Percentiles rank a stretch among this genome's conserved stretches.
Evolutionary conservation across 2,329 filamentous ascomycete genomes (phyloP).

Genomic region (Monosporascus sp.): DNA sequence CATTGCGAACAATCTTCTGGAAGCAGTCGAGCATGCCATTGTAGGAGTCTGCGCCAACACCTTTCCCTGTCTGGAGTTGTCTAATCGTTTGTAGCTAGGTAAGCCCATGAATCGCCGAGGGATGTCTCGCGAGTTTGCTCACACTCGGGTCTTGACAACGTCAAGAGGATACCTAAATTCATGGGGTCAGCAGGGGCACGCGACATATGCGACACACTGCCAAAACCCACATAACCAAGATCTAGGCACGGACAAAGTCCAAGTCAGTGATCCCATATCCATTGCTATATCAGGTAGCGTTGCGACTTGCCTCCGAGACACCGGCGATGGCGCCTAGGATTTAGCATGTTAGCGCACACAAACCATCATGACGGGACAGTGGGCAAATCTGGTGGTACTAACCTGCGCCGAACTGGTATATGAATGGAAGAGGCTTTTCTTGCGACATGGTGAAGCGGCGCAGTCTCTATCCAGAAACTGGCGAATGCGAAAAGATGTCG

Average conservation of each 20-base stretch:
- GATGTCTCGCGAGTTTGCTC: slow-evolving; percentile 34
- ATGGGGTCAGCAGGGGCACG: slow-evolving; percentile 12
- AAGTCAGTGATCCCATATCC: slow-evolving; percentile 6
- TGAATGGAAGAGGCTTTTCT: slow-evolving; percentile 77
- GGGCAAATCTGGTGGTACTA: slow-evolving; percentile 30
- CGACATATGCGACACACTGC: slow-evolving; percentile 5
- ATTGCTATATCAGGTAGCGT: not conserved
- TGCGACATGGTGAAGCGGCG: slow-evolving; percentile 39
- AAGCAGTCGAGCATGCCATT: slow-evolving; percentile 98
- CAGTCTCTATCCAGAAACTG: too few species aligned
- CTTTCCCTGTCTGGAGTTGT: slow-evolving; percentile 76
- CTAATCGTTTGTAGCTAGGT: slow-evolving; percentile 36
- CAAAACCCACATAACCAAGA: slow-evolving; percentile 71
- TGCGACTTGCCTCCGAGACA: slow-evolving; percentile 79
- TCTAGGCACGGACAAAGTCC: slow-evolving; percentile 45
- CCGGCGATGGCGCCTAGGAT: slow-evolving; percentile 79
- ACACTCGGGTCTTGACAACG: slow-evolving; percentile 97
- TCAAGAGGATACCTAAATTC: slow-evolving; percentile 86
- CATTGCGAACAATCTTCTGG: slow-evolving; percentile 90
- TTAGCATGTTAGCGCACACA: slow-evolving; percentile 20
- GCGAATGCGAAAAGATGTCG: too few species aligned
- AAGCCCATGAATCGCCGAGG: not conserved
- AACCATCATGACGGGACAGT: slow-evolving; percentile 5
- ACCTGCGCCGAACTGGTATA: slow-evolving; percentile 94
- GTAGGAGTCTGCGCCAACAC: slow-evolving; percentile 74